Conservation (phyloP, 176 grass and related monocot genomes). For the Eremochloa ophiuroides region DNA sequence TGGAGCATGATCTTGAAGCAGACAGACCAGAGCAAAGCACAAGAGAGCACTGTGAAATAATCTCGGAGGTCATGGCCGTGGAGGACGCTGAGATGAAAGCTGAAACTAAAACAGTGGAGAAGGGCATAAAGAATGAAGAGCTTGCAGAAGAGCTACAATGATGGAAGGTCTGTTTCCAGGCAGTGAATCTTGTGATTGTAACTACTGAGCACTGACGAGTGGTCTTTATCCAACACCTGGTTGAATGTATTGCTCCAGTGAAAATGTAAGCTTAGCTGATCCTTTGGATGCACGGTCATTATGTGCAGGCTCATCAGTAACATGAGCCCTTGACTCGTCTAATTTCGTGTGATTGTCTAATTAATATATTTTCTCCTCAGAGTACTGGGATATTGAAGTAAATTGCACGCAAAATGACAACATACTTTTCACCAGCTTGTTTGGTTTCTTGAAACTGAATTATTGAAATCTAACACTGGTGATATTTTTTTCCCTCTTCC, state of each 20-base stretch:
- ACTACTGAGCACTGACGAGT: not conserved
- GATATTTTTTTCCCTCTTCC: not conserved
- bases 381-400: not conserved
- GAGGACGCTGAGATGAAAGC: slow-evolving; percentile 23
- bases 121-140: slow-evolving; percentile 20
- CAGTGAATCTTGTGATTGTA: slow-evolving; percentile 10
- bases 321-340: not conserved
- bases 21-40: slow-evolving; percentile 15
- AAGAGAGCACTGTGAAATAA: not conserved
- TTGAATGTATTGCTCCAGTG: slow-evolving; percentile 36
- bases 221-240: slow-evolving; percentile 43
- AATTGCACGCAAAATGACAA: not conserved
- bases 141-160: not conserved
- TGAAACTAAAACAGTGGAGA: not conserved
- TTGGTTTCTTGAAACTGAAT: not conserved
- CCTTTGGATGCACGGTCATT: not conserved
- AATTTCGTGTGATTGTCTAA: not conserved
- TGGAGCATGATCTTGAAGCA: slow-evolving; percentile 36
- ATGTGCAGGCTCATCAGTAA: slow-evolving; percentile 4
- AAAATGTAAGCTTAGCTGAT: slow-evolving; percentile 17
- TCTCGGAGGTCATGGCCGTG: not conserved
- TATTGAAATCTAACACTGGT: not conserved
- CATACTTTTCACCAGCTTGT: not conserved
- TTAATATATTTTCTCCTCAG: not conserved
- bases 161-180: not conserved